Base-by-base conservation (phyloP, 2,329 filamentous ascomycete species). In the Dactylellina cionopaga region DNA sequence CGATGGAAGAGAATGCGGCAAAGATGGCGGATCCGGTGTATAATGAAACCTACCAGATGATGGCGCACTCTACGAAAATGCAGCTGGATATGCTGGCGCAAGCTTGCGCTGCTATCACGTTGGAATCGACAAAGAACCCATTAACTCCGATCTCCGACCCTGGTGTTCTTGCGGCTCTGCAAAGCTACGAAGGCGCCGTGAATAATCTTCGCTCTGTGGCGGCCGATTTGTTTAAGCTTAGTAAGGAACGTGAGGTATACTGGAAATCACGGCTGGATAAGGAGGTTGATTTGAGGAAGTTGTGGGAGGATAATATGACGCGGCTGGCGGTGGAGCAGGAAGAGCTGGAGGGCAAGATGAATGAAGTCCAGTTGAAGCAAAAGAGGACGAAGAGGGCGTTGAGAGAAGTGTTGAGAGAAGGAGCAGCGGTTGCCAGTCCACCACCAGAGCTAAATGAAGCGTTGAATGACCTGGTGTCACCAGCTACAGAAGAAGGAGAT, bases 261-360 rank as follows among this genome's bases (percentile, higher is more conserved):
- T 99, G 95, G 95, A 94, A 98, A 80, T 96, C 96, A 79, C 89
- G 93, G 11, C 84, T 99, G 39, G 93, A 96, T 76, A 89, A 92
- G 59, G 95, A 99, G 81, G 89, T 89, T 43, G 92, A 96, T 79
- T 90, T 98, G 82, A 88, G 95, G 35, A 89, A 91, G 70, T 91
- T 99, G 88, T 99, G 95, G 95, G 95, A 99, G 81, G 95, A 99
- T 78, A 98, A 93, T 81, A 97, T 99, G 95, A 92, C 95, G 7
- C 89, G 93, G 77, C 90, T 99, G n/a, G 95, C 93, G 15, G 89
- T 88, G 63, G 95, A 99, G 80, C 95, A 99, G 77, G 95, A 98
- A 80, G 87, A 92, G 55, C 85, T 99, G 0, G 92, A 98, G 79
- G 91, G 88, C 33, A 90, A 89, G 66, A 91, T 97, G 72, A 74